Conservation (phyloP, 441 rosid species). For the Populus trichocarpa region DNA sequence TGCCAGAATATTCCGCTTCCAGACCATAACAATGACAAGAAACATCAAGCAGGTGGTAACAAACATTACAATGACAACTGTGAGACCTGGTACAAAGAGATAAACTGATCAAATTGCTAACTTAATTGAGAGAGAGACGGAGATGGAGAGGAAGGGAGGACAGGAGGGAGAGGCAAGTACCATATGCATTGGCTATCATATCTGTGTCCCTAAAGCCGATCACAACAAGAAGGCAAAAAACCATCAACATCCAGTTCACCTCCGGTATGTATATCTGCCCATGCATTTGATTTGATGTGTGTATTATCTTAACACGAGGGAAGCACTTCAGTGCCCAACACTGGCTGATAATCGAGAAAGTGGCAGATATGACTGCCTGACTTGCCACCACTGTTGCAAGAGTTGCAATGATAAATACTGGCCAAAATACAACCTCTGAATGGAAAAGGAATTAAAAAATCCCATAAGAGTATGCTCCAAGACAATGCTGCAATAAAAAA, state of each 20-base stretch:
- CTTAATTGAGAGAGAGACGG: background rate
- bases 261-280: conserved; percentile 44
- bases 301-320: conserved; percentile 32
- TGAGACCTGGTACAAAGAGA: conserved; percentile 38
- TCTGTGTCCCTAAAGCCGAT: conserved; percentile 41
- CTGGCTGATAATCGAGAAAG: conserved; percentile 33
- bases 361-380: conserved; percentile 35
- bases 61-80: conserved; percentile 51
- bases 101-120: background rate
- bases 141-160: background rate
- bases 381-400: conserved; percentile 36
- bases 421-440: conserved; percentile 32
- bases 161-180: conserved; percentile 28
- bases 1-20: conserved; percentile 30
- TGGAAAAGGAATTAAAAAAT: background rate
- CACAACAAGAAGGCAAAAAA: conserved; percentile 41
- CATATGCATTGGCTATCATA: conserved; percentile 51
- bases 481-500: background rate
- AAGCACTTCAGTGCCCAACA: conserved; percentile 28
- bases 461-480: background rate
- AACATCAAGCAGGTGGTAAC: conserved; percentile 55
- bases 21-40: conserved; percentile 44
- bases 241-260: conserved; percentile 56
- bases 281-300: conserved; percentile 30
- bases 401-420: conserved; percentile 31